Conservation (phyloP, 306 rosid species). For the Heteromeles arbutifolia region DNA sequence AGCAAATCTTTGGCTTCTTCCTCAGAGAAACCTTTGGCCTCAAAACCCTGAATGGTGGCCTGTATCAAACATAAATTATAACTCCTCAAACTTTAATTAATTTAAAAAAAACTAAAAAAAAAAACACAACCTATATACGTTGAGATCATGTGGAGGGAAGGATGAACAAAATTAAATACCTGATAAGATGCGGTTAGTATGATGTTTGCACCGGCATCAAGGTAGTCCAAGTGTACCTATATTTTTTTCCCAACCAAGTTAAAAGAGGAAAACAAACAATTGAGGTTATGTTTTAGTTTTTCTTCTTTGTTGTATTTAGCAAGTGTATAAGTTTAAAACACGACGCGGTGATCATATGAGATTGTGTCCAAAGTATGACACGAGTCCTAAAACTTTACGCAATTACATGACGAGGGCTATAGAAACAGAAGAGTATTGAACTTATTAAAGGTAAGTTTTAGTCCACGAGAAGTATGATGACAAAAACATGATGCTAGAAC, state of each 20-base stretch:
- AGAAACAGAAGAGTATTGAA: no score
- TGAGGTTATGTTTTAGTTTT: no score
- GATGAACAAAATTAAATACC: conserved; percentile 28
- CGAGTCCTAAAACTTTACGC: no score
- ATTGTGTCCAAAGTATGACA: no score
- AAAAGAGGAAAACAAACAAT: neutral
- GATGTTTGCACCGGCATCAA: conserved; percentile 86
- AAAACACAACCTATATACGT: no score
- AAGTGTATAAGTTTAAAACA: neutral
- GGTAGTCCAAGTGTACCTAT: conserved; percentile 93
- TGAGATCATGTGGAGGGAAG: neutral
- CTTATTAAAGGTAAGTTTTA: no score
- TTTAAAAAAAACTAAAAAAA: neutral
- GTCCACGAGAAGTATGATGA: no score
- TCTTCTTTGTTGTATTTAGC: neutral
- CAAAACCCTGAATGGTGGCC: conserved; percentile 93
- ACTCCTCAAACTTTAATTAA: neutral
- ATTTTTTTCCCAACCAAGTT: neutral
- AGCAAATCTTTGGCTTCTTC: conserved; percentile 63
- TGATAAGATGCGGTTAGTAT: conserved; percentile 83
- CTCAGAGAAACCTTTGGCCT: conserved; percentile 64
- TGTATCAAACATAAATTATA: conserved; percentile 8
- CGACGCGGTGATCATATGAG: neutral
- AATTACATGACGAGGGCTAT: no score
- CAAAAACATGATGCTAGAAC: no score